These are phyloP conservation scores for Candida vartiovaarae DNA, from an alignment of 805 yeast species.

Conservation along the genomic window DNA sequence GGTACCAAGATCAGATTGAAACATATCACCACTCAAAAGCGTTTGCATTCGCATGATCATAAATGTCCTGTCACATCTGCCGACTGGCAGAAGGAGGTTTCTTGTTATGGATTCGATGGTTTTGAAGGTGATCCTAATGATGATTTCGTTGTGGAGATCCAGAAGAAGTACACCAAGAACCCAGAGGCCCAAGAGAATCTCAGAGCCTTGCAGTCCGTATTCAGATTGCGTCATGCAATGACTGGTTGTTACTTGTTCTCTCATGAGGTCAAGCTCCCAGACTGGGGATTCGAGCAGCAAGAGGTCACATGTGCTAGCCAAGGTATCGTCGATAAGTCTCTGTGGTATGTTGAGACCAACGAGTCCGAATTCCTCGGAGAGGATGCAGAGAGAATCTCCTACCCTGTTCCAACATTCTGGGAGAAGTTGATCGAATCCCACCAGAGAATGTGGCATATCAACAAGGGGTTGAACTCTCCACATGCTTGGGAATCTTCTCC, in stretches of 20 bases:
- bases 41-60: constrained; percentile 80
- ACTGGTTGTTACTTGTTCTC: constrained; percentile 72
- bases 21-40: constrained; percentile 50
- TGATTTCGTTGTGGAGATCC: constrained; percentile 73
- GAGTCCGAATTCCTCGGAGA: constrained; percentile 39
- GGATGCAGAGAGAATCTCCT: constrained; percentile 43
- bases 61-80: constrained; percentile 67
- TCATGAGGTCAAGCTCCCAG: constrained; percentile 68
- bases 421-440: constrained; percentile 62
- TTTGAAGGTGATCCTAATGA: constrained; percentile 81
- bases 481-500: constrained; percentile 73
- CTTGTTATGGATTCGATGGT: constrained; percentile 70
- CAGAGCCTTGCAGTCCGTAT: constrained; percentile 61
- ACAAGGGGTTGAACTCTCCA: constrained; percentile 58
- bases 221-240: constrained; percentile 74
- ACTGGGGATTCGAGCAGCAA: constrained; percentile 80
- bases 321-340: constrained; percentile 51
- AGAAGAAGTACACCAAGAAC: constrained; percentile 40
- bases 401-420: constrained; percentile 46
- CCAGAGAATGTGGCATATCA: constrained; percentile 69
- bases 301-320: constrained; percentile 77
- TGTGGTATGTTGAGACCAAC: constrained; percentile 74
- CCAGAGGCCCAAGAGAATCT: constrained; percentile 49
- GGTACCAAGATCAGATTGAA: constrained; percentile 65
- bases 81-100: constrained; percentile 82